These are phyloP conservation scores for Catharanthus roseus DNA, from an alignment of 257 asterid species.

Conservation along the genomic window DNA sequence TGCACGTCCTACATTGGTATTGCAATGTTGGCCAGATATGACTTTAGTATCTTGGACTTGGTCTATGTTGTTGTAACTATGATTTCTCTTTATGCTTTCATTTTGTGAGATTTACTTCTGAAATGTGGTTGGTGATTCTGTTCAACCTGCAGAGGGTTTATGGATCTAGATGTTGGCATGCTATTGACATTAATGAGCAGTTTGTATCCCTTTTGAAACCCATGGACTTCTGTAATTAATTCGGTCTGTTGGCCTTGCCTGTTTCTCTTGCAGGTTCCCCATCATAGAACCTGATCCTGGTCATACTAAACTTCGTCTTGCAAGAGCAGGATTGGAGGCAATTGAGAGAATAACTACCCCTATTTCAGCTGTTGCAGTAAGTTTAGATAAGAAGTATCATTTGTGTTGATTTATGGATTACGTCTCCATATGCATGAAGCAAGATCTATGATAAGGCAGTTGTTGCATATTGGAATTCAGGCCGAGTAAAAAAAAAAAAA, in stretches of 20 bases:
- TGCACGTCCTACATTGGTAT: not conserved
- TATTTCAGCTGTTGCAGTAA: constrained; percentile 89
- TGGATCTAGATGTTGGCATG: not conserved
- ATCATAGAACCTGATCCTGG: constrained; percentile 94
- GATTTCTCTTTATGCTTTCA: not conserved
- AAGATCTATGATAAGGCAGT: not conserved
- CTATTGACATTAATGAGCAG: not conserved
- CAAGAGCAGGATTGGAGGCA: constrained; percentile 87
- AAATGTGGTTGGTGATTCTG: not conserved
- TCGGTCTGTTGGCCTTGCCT: constrained; percentile 2
- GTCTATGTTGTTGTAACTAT: not conserved
- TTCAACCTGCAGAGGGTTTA: not conserved
- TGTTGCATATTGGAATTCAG: not conserved
- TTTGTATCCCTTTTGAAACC: constrained; percentile 9
- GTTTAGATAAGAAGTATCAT: constrained; percentile 27
- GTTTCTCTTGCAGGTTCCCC: constrained; percentile 59
- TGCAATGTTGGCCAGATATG: not conserved
- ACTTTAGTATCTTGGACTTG: not conserved
- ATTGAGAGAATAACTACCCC: constrained; percentile 83
- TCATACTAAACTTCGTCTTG: constrained; percentile 86
- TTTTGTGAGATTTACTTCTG: not conserved
- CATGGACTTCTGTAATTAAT: constrained; percentile 5
- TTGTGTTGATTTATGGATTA: constrained; percentile 8
- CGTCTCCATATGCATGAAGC: constrained; percentile 5
- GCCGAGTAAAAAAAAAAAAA: not conserved